A percentile compares a stretch with the other conserved stretches of the same genome.
Evolutionary conservation across 305 asterid genomes (phyloP).

Genomic region (Fraxinus ornus): DNA sequence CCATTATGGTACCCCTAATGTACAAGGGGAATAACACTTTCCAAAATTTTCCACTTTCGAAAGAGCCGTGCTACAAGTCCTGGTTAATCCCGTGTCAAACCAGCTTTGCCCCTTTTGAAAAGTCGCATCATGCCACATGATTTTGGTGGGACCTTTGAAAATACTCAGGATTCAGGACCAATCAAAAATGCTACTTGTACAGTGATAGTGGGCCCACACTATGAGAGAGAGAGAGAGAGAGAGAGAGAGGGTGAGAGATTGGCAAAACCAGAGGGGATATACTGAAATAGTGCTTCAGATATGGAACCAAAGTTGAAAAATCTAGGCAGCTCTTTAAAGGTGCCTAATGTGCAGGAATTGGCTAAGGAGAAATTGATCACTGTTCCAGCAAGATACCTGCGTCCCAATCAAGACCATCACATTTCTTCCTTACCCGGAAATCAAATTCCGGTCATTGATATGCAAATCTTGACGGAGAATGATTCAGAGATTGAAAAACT

Average conservation of each 20-base stretch:
- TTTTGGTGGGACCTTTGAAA: not conserved
- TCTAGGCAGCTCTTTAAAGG: conserved; percentile 39
- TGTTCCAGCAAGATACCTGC: conserved; percentile 44
- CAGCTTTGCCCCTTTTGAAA: too few relatives aligned
- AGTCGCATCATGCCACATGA: not conserved
- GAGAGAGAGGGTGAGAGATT: not conserved
- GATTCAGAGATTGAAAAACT: not conserved
- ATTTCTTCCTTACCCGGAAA: conserved; percentile 24
- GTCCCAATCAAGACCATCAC: conserved; percentile 25
- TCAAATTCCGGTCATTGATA: conserved; percentile 32
- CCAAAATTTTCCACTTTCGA: too few relatives aligned
- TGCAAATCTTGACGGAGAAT: conserved; percentile 19
- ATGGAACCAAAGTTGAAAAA: conserved; percentile 21
- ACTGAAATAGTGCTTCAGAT: not conserved
- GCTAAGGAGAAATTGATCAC: conserved; percentile 27
- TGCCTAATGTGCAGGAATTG: conserved; percentile 49
- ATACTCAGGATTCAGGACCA: not conserved
- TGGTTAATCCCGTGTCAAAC: too few relatives aligned
- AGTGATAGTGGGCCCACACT: too few relatives aligned
- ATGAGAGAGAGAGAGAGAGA: not conserved
- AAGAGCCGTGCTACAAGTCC: too few relatives aligned
- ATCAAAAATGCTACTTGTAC: too few relatives aligned
- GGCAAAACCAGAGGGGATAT: not conserved
- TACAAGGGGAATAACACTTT: too few relatives aligned
- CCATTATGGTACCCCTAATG: too few relatives aligned